A percentile compares a stretch with the other conserved stretches of the same genome.
Conservation (phyloP, 2,329 filamentous ascomycete genomes). For the Lachnellula arida region DNA sequence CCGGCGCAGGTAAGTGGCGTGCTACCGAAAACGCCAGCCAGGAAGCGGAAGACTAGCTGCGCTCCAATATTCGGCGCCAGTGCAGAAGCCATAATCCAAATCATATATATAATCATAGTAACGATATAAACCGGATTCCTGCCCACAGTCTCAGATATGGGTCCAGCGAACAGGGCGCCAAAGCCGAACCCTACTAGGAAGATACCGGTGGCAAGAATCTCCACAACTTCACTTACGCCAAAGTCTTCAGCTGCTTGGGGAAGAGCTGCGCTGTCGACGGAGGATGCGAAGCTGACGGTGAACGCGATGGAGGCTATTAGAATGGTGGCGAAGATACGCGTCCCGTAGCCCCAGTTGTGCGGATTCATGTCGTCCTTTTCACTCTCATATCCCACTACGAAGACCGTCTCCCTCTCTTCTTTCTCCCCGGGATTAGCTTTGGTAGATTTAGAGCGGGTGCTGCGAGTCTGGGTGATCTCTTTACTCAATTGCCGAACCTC, state of each 20-base stretch:
- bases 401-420: slow-evolving; percentile 27
- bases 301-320: slow-evolving; percentile 45
- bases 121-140: slow-evolving; percentile 38
- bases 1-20: slow-evolving; percentile 13
- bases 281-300: slow-evolving; percentile 46
- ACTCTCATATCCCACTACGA: slow-evolving; percentile 39
- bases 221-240: slow-evolving; percentile 45
- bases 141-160: slow-evolving; percentile 38
- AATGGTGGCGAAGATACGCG: slow-evolving; percentile 36
- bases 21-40: slow-evolving; percentile 17
- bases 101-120: slow-evolving; percentile 38
- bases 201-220: slow-evolving; percentile 42
- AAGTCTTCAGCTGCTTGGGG: slow-evolving; percentile 42
- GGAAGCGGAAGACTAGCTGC: slow-evolving; percentile 16
- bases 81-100: slow-evolving; percentile 42
- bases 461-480: slow-evolving; percentile 15
- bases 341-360: slow-evolving; percentile 34
- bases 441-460: background rate
- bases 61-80: slow-evolving; percentile 25
- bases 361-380: slow-evolving; percentile 36
- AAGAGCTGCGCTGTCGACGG: slow-evolving; percentile 47
- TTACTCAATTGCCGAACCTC: slow-evolving; percentile 19
- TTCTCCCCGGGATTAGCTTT: background rate
- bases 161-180: slow-evolving; percentile 36
- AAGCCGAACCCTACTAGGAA: slow-evolving; percentile 35